Evolutionary conservation across 805 yeast species (phyloP).

Genomic region (Tetrapisispora fleetii): DNA sequence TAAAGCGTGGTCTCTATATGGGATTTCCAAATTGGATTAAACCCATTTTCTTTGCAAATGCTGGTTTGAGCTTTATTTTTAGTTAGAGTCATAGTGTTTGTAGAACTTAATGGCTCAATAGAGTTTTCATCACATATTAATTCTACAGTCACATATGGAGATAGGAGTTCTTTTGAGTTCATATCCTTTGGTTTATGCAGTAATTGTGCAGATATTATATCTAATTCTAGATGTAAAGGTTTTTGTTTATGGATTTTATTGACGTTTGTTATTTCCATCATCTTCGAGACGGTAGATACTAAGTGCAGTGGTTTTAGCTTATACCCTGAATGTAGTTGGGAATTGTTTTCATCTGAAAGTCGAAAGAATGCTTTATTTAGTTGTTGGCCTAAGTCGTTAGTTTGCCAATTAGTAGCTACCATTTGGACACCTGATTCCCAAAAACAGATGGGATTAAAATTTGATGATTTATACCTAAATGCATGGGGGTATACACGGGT

Average conservation of each 20-base stretch:
- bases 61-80: constrained; percentile 17
- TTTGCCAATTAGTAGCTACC: constrained; percentile 97
- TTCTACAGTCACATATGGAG: constrained; percentile 20
- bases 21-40: constrained; percentile 77
- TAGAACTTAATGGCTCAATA: constrained; percentile 13
- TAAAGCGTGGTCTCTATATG: constrained; percentile 34
- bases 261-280: constrained; percentile 19
- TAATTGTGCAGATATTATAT: constrained; percentile 73
- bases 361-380: constrained; percentile 76
- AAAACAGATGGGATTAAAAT: constrained; percentile 66
- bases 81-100: constrained; percentile 16
- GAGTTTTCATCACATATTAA: constrained; percentile 13
- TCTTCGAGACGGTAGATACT: constrained; percentile 21
- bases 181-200: constrained; percentile 46
- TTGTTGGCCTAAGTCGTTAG: constrained; percentile 82
- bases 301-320: constrained; percentile 58
- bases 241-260: constrained; percentile 11
- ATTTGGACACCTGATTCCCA: constrained; percentile 87
- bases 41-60: constrained; percentile 57
- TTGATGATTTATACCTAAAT: constrained; percentile 64
- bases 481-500: constrained; percentile 86
- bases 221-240: constrained; percentile 28
- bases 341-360: constrained; percentile 33
- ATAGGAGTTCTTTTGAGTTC: constrained; percentile 10
- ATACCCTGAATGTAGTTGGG: constrained; percentile 48